Evolutionary conservation across 225 moss, liverwort and hornwort genomes (phyloP).

Genomic region (Marchantia polymorpha): DNA sequence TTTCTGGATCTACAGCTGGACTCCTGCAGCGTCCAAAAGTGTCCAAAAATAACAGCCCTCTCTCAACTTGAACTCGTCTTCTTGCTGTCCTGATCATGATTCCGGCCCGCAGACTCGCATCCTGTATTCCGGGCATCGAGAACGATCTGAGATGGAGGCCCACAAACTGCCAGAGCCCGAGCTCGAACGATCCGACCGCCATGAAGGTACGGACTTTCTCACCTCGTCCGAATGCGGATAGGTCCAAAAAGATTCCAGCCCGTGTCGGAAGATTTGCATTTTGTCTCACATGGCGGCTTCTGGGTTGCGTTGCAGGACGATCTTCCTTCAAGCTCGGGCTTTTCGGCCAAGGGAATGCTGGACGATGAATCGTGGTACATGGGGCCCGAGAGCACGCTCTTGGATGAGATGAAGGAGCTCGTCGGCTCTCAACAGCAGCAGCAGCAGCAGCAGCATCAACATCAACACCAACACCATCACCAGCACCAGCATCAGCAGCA

Average conservation of each 20-base stretch:
- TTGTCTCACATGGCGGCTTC: background rate
- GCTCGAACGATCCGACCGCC: slow-evolving; percentile 30
- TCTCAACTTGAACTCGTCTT: background rate
- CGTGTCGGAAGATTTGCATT: background rate
- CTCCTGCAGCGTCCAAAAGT: background rate
- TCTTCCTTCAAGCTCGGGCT: slow-evolving; percentile 37
- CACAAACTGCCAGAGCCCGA: slow-evolving; percentile 25
- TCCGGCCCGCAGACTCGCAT: slow-evolving; percentile 29
- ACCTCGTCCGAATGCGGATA: background rate
- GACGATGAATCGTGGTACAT: slow-evolving; percentile 39
- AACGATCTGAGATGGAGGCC: slow-evolving; percentile 42
- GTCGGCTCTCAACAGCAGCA: background rate
- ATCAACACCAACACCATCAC: no score
- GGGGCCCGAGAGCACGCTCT: background rate
- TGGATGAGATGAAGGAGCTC: slow-evolving; percentile 7
- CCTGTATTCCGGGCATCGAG: slow-evolving; percentile 37
- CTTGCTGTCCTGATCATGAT: background rate
- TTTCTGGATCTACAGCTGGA: background rate
- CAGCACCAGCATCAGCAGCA: background rate
- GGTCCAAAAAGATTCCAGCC: background rate
- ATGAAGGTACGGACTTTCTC: slow-evolving; percentile 29
- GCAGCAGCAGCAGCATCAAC: background rate
- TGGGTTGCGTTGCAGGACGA: slow-evolving; percentile 29
- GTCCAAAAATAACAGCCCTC: background rate
- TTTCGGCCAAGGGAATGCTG: slow-evolving; percentile 34